Conservation (phyloP, 2,329 filamentous ascomycete species). For the Trichoderma aggressivum region DNA sequence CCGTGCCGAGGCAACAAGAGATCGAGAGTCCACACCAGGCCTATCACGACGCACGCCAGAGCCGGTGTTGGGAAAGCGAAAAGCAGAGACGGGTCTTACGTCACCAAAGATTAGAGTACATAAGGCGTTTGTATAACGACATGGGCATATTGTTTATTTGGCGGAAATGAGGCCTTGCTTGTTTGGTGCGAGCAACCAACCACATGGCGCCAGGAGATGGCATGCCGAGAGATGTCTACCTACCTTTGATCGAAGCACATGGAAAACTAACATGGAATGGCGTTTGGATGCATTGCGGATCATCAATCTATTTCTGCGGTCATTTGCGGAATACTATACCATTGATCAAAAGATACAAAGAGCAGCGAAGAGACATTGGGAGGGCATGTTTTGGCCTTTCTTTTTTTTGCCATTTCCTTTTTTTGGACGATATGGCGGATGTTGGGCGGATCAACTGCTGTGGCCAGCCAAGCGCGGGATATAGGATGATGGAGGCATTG, state of each 20-base stretch:
- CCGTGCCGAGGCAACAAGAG: slow-evolving; percentile 74
- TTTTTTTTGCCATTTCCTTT: background rate
- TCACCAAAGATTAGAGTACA: slow-evolving; percentile 37
- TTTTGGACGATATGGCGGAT: background rate
- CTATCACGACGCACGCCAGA: slow-evolving; percentile 56
- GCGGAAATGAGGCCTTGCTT: background rate
- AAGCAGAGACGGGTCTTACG: slow-evolving; percentile 59
- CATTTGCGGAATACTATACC: background rate
- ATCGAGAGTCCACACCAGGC: slow-evolving; percentile 47
- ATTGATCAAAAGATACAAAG: background rate
- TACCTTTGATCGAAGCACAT: background rate
- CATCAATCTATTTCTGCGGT: background rate
- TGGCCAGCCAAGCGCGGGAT: background rate
- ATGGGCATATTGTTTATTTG: background rate
- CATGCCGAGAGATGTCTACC: background rate
- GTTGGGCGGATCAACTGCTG: background rate
- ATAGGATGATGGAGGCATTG: background rate
- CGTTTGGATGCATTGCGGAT: slow-evolving; percentile 18
- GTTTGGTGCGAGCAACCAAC: background rate
- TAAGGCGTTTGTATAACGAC: slow-evolving; percentile 33
- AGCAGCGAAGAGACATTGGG: background rate
- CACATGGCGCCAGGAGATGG: background rate
- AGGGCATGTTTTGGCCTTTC: background rate
- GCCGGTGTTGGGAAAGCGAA: slow-evolving; percentile 68
- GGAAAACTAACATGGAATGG: background rate